Base-by-base conservation (phyloP, 2,329 filamentous ascomycete species). In the Allantophomopsis cytisporea region DNA sequence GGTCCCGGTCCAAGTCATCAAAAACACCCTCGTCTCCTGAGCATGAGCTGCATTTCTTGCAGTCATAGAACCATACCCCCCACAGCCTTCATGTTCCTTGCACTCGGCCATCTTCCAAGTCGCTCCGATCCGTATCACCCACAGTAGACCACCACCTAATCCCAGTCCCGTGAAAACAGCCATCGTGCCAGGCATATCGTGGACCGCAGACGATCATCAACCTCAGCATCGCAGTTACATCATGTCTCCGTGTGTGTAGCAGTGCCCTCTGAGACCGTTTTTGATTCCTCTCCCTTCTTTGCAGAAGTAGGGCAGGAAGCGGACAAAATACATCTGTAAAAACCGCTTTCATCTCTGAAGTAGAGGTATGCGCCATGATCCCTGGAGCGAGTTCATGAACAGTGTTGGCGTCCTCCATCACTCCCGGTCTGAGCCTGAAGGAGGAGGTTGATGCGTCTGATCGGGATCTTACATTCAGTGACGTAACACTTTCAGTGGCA, bases 281-380 rank as follows among this genome's bases (percentile, higher is more conserved):
- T 94, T 94, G 81, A 67, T 82, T 88, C 80, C 83, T 79, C 81
- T 77, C 76, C 76, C 56, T 40, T 28, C 23, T 28, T 28, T 28
- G 23, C 50, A 51, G 40, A 51, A 55, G 56, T 74, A 79, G 76
- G 80, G 81, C 77, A 61, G 31, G 65, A 68, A 78, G 71, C 84
- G 84, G 73, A 82, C 84, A 94, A 95, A 94, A 76, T 63, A 88
- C 85, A 80, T 93, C 85, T 71, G 69, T 71, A 94, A 95, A 95
- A 94, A 76, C 76, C 85, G 84, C 75, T 66, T 73, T 36, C 54
- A 64, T 64, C 60, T 36, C 57, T 57, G 52, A 31, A 48, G 49
- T 44, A 53, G 55, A 57, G 55, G 55, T 45, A 52, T 14, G 40
- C 47, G 41, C 45, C 39, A 41, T 48, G 40, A 43, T 46, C 47